phyloP scores from a whole-genome alignment of 2,329 filamentous ascomycete species.

The Dothideomycetes sp. region DNA sequence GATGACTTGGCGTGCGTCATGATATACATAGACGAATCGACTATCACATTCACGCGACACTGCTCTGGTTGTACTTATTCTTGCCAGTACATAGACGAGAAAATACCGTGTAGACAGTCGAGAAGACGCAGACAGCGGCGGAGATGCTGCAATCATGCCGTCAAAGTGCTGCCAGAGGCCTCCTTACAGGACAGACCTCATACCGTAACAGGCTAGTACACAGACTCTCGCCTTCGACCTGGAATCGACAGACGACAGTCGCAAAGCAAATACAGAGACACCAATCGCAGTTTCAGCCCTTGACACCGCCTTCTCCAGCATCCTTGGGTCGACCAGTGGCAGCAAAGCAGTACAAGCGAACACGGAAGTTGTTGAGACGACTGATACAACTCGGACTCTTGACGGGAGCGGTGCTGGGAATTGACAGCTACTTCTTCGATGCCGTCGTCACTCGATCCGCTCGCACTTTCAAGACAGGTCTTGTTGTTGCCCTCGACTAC shows the following conservation, averaged over 20 bases:
- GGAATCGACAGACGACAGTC: slow-evolving; percentile 2
- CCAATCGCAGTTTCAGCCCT: slow-evolving; percentile 33
- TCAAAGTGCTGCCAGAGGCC: neutral
- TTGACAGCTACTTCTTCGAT: slow-evolving; percentile 70
- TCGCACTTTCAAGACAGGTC: slow-evolving; percentile 70
- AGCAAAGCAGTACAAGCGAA: slow-evolving; percentile 61
- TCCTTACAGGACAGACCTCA: neutral
- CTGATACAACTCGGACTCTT: slow-evolving; percentile 53
- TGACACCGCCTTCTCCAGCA: slow-evolving; percentile 62
- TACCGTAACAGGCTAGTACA: slow-evolving; percentile 2
- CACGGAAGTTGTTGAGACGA: slow-evolving; percentile 68
- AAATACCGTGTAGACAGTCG: neutral
- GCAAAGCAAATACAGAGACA: slow-evolving; percentile 1
- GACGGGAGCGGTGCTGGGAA: slow-evolving; percentile 53
- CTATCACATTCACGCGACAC: slow-evolving; percentile 1
- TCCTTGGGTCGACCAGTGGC: slow-evolving; percentile 64
- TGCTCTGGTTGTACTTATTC: too few relatives aligned
- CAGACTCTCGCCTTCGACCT: slow-evolving; percentile 7
- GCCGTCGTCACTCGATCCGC: slow-evolving; percentile 68
- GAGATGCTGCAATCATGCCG: slow-evolving; percentile 12
- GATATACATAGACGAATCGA: neutral
- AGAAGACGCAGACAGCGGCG: neutral
- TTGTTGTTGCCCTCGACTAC: slow-evolving; percentile 82
- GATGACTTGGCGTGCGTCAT: slow-evolving; percentile 7
- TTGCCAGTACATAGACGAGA: neutral